Conservation (phyloP, 345 rosid species). For the Aquilaria sinensis region DNA sequence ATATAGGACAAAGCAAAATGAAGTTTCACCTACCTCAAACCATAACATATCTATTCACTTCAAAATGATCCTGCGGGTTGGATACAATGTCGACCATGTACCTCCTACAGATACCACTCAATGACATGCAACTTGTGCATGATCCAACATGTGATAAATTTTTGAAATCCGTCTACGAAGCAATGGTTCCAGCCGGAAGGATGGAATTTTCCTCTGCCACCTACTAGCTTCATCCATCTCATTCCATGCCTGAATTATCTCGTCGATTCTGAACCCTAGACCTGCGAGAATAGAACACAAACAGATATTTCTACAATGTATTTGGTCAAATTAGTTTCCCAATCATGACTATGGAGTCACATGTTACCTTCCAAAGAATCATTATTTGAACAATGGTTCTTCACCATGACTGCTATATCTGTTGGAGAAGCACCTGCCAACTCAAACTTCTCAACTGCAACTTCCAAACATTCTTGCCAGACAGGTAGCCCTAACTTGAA, state of each 20-base stretch:
- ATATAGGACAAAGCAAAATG: too few species aligned
- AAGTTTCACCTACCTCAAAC: too few species aligned
- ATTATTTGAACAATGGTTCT: constrained; percentile 52
- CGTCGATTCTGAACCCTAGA: constrained; percentile 56
- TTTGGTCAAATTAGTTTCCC: constrained; percentile 1
- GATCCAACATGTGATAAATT: constrained; percentile 45
- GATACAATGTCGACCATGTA: too few species aligned
- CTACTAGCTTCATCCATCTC: constrained; percentile 73
- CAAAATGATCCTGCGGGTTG: too few species aligned
- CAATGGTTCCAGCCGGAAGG: constrained; percentile 67
- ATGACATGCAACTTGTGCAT: constrained; percentile 23
- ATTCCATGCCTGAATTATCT: constrained; percentile 70
- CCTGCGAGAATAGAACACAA: constrained; percentile 33
- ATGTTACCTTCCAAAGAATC: constrained; percentile 55
- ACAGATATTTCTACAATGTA: constrained; percentile 13
- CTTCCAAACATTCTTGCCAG: constrained; percentile 75
- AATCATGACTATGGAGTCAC: background rate
- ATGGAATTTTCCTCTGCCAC: constrained; percentile 47
- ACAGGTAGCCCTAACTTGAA: constrained; percentile 61
- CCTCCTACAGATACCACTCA: constrained; percentile 8
- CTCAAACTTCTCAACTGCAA: constrained; percentile 73
- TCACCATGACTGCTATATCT: constrained; percentile 50
- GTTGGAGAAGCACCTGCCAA: constrained; percentile 63
- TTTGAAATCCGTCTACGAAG: constrained; percentile 50
- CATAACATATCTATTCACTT: too few species aligned